Evolutionary conservation across 176 grass and related monocot species (phyloP).

Genomic region (Avena eriantha): DNA sequence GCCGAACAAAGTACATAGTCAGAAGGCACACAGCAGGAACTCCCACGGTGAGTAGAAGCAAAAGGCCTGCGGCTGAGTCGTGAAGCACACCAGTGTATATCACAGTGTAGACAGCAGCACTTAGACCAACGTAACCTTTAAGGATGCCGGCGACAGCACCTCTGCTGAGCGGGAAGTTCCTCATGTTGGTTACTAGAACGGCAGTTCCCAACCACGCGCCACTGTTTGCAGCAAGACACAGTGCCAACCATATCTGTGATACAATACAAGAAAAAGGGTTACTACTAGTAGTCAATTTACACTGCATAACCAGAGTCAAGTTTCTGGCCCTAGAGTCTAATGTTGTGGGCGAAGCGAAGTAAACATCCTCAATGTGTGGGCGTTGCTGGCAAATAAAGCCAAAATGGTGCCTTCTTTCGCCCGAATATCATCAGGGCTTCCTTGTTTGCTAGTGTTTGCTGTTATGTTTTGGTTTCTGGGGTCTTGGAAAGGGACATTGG

Average conservation of each 20-base stretch:
- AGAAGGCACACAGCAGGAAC: slow-evolving; percentile 64
- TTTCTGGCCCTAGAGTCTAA: not conserved
- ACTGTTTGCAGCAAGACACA: slow-evolving; percentile 86
- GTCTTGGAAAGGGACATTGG: slow-evolving; percentile 31
- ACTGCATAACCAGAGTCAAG: not conserved
- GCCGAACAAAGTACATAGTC: slow-evolving; percentile 88
- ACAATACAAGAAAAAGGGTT: not conserved
- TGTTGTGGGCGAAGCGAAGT: not conserved
- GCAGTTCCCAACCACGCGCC: slow-evolving; percentile 84
- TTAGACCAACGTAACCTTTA: slow-evolving; percentile 80
- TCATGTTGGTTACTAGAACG: slow-evolving; percentile 90
- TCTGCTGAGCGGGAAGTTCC: slow-evolving; percentile 91
- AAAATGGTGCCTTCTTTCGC: not conserved
- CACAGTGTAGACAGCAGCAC: slow-evolving; percentile 88
- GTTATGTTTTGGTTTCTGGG: not conserved
- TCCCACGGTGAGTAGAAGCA: slow-evolving; percentile 74
- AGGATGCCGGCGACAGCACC: slow-evolving; percentile 91
- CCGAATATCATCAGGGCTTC: not conserved
- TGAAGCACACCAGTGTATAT: slow-evolving; percentile 73
- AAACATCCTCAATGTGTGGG: not conserved
- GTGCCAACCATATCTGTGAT: slow-evolving; percentile 83
- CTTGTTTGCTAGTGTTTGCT: slow-evolving; percentile 27
- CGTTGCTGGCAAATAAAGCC: not conserved
- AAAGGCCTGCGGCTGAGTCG: slow-evolving; percentile 62
- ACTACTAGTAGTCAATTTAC: slow-evolving; percentile 16